These are phyloP conservation scores for Clathrospora elynae DNA, from an alignment of 2,329 filamentous ascomycete genomes.

Conservation along the genomic window DNA sequence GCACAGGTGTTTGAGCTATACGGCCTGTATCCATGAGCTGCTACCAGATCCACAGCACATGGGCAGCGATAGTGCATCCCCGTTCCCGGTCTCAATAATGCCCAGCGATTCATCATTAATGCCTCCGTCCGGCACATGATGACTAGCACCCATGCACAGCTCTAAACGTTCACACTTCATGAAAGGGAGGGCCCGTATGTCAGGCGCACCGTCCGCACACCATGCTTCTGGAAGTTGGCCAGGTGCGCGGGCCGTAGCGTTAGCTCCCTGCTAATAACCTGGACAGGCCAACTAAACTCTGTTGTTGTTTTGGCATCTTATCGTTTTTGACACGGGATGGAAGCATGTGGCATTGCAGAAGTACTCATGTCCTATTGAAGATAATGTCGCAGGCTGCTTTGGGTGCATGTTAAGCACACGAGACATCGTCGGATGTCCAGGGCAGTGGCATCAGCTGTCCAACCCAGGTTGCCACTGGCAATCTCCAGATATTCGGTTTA, in stretches of 20 bases:
- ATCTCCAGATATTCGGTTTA: conserved; percentile 11
- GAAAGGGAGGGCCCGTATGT: conserved; percentile 6
- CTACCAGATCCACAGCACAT: neutral
- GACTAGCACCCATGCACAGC: conserved; percentile 6
- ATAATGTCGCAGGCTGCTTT: conserved; percentile 5
- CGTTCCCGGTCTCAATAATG: neutral
- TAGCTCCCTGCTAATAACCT: conserved; percentile 23
- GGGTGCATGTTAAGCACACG: conserved; percentile 15
- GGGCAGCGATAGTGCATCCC: neutral
- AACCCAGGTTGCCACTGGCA: conserved; percentile 24
- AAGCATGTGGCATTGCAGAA: too few relatives aligned
- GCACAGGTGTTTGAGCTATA: conserved; percentile 1
- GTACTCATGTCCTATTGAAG: too few relatives aligned
- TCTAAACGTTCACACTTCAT: conserved; percentile 3
- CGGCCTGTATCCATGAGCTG: neutral
- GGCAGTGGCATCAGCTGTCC: conserved; percentile 24
- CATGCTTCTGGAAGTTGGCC: conserved; percentile 11
- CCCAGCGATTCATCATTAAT: conserved; percentile 1
- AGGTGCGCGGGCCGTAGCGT: conserved; percentile 22
- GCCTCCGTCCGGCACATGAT: neutral
- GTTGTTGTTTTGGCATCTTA: neutral
- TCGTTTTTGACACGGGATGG: neutral
- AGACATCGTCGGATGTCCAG: conserved; percentile 16
- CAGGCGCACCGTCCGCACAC: conserved; percentile 6
- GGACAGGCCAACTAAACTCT: conserved; percentile 6